Base-by-base conservation (phyloP, 306 rosid species). In the Medicago lupulina region DNA sequence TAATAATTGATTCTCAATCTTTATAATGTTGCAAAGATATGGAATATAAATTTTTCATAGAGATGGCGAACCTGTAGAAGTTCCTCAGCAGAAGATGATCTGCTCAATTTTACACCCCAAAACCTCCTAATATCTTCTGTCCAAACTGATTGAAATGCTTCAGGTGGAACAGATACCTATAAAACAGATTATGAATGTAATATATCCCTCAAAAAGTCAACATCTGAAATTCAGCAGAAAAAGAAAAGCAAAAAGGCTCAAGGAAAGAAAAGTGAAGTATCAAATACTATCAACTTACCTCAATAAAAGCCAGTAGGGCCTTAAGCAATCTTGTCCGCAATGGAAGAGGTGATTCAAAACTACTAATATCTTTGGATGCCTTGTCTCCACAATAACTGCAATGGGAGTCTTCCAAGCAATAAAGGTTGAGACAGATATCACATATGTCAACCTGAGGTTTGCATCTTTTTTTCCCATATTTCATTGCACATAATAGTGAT, bases 71-170 rank as follows among this genome's bases (percentile, higher is more conserved):
- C 99, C 97, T 90, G 88, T 63, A 95, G 76, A 76, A 90, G 85
- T 76, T 92, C 97, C 58, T 92, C 96, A 36, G 71, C 69, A 9
- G 97, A 83, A 63, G 86, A 83, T 77, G 99, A 84, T 17, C 66
- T 76, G 83, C 83, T 85, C 84, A 95, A 79, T 80, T 86, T 95
- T 81, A 71, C 76, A 74, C 93, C 92, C 99, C 97, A 95, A 21
- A 62, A 78, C 82, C 77, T 83, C 79, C 96, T 83, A 68, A 34
- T 71, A 66, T 89, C 93, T 79, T 84, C 88, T 14, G 84, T 87
- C 99, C 99, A 95, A 82, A 74, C 84, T 17, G 88, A 86, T 43
- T 79, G 88, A 54, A 95, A 85, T 61, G 99, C 92, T 83, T 95
- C 97, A 3, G 69, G 87, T 9, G 91, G 97, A 70, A 88, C 84